Conservation (phyloP, 139 green algal species). For the Tetradesmus obliquus region DNA sequence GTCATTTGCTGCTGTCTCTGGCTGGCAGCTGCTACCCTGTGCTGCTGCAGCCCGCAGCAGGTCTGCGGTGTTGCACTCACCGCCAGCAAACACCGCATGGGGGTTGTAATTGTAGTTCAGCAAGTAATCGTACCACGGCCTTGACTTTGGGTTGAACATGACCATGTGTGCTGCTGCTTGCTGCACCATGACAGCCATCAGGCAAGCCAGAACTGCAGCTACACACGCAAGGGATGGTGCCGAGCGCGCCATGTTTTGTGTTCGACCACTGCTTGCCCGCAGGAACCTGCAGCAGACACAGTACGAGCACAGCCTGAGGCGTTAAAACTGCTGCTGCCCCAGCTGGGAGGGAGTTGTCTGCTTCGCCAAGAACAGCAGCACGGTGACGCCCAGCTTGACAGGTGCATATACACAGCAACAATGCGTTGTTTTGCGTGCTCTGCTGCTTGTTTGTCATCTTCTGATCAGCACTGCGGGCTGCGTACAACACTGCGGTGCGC, state of each 20-base stretch:
- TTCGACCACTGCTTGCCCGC: no score
- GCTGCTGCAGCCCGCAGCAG: not conserved
- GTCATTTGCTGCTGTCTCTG: not conserved
- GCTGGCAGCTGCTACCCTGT: not conserved
- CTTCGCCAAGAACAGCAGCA: not conserved
- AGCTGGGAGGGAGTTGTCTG: not conserved
- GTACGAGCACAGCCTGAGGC: not conserved
- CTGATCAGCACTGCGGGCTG: not conserved
- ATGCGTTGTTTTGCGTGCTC: not conserved
- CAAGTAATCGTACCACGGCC: slow-evolving; percentile 40
- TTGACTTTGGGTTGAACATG: slow-evolving; percentile 43
- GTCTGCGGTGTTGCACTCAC: not conserved
- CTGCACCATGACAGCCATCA: not conserved
- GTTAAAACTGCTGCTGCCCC: not conserved
- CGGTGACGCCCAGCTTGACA: no score
- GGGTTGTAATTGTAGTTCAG: slow-evolving; percentile 48
- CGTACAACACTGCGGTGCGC: not conserved
- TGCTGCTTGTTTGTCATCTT: not conserved
- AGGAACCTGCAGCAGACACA: not conserved
- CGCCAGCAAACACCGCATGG: slow-evolving; percentile 43
- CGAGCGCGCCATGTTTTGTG: not conserved
- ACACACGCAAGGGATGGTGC: not conserved
- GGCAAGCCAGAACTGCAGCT: not conserved
- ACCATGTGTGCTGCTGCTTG: slow-evolving; percentile 25
- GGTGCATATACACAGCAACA: not conserved